Evolutionary conservation across 495 filamentous ascomycete species (phyloP).

Genomic region (Diplogelasinospora grovesii): DNA sequence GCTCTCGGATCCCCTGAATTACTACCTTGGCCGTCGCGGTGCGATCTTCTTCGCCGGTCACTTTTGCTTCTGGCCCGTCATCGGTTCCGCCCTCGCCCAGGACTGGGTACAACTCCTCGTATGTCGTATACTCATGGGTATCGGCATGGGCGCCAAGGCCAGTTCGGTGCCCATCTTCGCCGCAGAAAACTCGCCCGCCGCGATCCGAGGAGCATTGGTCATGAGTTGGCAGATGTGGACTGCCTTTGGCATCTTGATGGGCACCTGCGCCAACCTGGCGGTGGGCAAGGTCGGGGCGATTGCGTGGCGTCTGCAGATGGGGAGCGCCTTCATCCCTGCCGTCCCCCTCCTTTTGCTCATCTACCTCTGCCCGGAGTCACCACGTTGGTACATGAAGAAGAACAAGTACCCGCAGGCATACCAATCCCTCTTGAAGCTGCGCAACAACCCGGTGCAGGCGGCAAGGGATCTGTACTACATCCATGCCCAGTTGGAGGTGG

Average conservation of each 20-base stretch:
- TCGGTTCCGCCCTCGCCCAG: slow-evolving; percentile 60
- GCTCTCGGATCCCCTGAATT: slow-evolving; percentile 65
- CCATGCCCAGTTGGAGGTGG: slow-evolving; percentile 48
- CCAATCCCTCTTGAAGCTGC: slow-evolving; percentile 52
- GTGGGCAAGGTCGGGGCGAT: slow-evolving; percentile 47
- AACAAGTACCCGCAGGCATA: slow-evolving; percentile 56
- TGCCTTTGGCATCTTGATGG: slow-evolving; percentile 72
- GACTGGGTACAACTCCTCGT: slow-evolving; percentile 56
- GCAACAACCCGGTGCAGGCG: slow-evolving; percentile 60
- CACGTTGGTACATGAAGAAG: slow-evolving; percentile 59
- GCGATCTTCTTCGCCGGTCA: slow-evolving; percentile 57
- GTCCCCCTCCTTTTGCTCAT: slow-evolving; percentile 59
- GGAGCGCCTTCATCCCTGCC: slow-evolving; percentile 71
- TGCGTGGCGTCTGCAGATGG: slow-evolving; percentile 70
- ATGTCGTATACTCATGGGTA: slow-evolving; percentile 59
- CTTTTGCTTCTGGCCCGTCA: slow-evolving; percentile 55
- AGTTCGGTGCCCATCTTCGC: slow-evolving; percentile 60
- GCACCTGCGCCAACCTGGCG: slow-evolving; percentile 63
- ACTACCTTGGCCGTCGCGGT: slow-evolving; percentile 57
- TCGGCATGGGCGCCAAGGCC: slow-evolving; percentile 63
- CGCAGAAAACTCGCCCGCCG: slow-evolving; percentile 68
- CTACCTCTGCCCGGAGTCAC: slow-evolving; percentile 69
- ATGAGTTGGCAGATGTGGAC: slow-evolving; percentile 89
- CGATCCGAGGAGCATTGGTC: slow-evolving; percentile 69
- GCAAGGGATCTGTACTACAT: slow-evolving; percentile 74